Conservation (phyloP, 164 flowering plant species). For the Chimonanthus praecox region DNA sequence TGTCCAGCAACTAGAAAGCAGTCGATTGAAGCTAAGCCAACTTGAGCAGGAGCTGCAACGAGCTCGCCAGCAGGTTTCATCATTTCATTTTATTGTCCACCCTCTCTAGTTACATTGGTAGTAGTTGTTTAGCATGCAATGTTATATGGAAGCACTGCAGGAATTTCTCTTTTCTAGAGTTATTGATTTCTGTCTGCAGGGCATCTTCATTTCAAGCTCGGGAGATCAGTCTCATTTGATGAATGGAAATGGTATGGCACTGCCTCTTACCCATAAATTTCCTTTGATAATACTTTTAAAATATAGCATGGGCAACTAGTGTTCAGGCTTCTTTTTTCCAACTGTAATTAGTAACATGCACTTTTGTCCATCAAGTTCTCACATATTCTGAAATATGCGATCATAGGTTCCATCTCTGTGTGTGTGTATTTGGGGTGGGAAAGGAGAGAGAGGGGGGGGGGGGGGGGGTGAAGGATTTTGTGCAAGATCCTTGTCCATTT, state of each 20-base stretch:
- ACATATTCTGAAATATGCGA: too few species aligned
- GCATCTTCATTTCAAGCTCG: constrained; percentile 79
- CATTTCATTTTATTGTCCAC: background rate
- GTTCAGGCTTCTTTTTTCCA: background rate
- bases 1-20: constrained; percentile 91
- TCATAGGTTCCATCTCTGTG: too few species aligned
- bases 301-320: background rate
- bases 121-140: background rate
- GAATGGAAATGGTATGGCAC: constrained; percentile 72
- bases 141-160: background rate
- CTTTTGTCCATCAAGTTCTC: background rate
- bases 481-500: too few species aligned
- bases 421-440: too few species aligned
- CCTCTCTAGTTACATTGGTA: background rate
- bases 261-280: background rate
- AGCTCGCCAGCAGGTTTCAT: constrained; percentile 81
- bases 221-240: constrained; percentile 82
- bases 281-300: background rate
- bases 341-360: background rate
- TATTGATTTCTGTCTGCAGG: constrained; percentile 35
- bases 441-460: too few species aligned
- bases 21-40: constrained; percentile 77
- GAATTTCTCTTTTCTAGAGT: background rate
- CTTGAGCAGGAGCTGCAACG: constrained; percentile 95
- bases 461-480: too few species aligned